Evolutionary conservation across 257 asterid genomes (phyloP).

Genomic region (Solanum megistacrolobum): DNA sequence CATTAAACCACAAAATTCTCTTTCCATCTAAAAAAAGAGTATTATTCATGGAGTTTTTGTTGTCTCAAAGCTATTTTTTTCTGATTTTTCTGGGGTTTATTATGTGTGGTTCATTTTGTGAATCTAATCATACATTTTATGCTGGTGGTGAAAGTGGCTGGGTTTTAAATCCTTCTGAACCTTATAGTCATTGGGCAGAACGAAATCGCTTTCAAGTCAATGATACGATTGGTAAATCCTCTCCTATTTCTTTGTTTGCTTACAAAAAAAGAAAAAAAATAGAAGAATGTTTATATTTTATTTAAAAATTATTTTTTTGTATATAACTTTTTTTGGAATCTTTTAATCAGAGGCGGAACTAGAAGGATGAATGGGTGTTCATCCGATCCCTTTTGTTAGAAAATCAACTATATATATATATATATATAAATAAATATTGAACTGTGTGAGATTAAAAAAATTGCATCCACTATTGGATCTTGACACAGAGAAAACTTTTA

Average conservation of each 20-base stretch:
- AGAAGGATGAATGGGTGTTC: not conserved
- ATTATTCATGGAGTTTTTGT: not conserved
- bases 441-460: not conserved
- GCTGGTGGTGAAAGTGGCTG: conserved; percentile 35
- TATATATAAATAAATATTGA: not conserved
- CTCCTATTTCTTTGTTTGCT: too few relatives aligned
- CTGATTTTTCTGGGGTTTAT: conserved; percentile 11
- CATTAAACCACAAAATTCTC: not conserved
- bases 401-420: not conserved
- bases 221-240: conserved; percentile 20
- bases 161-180: conserved; percentile 13
- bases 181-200: conserved; percentile 25
- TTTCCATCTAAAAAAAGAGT: not conserved
- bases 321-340: not conserved
- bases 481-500: not conserved
- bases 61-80: not conserved
- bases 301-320: not conserved
- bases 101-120: conserved; percentile 10
- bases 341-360: not conserved
- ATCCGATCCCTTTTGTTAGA: not conserved
- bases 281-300: too few relatives aligned
- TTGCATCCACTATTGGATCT: not conserved
- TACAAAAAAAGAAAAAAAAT: too few relatives aligned
- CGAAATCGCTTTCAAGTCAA: conserved; percentile 27
- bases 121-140: conserved; percentile 19